Evolutionary conservation across 192 early-diverging fungal species (phyloP).

Genomic region (Coemansia sp.): DNA sequence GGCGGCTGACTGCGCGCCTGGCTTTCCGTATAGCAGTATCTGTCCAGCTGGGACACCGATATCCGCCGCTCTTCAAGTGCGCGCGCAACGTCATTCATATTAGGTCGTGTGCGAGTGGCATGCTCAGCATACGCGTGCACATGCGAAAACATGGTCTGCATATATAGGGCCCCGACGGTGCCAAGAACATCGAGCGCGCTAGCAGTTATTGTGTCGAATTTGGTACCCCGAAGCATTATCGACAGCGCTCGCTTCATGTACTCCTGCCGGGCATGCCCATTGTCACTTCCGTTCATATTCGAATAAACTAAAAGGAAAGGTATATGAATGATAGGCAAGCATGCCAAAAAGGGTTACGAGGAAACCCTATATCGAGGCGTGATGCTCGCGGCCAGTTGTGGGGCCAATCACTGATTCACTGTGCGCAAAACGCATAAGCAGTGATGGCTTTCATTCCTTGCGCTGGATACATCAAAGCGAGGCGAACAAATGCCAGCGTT

Average conservation of each 20-base stretch:
- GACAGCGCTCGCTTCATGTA: constrained; percentile 38
- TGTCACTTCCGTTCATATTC: constrained; percentile 15
- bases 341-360: too few relatives aligned
- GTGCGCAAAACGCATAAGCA: constrained; percentile 51
- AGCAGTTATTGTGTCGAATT: constrained; percentile 25
- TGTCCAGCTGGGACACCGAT: constrained; percentile 25
- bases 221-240: constrained; percentile 23
- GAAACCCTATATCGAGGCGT: too few relatives aligned
- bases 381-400: background rate
- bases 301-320: background rate
- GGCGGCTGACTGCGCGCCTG: constrained; percentile 4
- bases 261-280: constrained; percentile 25
- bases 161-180: constrained; percentile 36
- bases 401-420: constrained; percentile 4
- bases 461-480: constrained; percentile 70
- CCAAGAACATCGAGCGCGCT: constrained; percentile 39
- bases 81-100: constrained; percentile 49
- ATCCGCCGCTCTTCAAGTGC: constrained; percentile 41
- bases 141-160: constrained; percentile 48
- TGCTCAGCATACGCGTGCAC: constrained; percentile 49
- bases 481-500: constrained; percentile 71
- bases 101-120: constrained; percentile 48
- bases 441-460: constrained; percentile 55
- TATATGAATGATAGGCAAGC: background rate
- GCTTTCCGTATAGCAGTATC: constrained; percentile 20